phyloP scores from a whole-genome alignment of 139 green algal genomes.

The Tetratostichococcus sp. region DNA sequence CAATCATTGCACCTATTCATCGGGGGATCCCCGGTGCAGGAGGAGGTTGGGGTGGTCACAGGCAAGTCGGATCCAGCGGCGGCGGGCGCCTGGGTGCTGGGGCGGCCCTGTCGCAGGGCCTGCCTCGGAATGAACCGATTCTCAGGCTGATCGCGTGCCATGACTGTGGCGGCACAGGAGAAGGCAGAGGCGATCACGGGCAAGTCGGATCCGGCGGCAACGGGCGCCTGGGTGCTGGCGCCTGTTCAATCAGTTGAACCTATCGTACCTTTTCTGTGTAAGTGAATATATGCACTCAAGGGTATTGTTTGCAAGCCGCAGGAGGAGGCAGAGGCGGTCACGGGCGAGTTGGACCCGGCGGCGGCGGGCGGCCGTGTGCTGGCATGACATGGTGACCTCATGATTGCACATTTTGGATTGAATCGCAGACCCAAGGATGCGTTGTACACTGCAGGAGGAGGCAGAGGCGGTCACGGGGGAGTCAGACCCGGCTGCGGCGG shows the following conservation, averaged over 20 bases:
- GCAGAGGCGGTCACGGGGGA: constrained; percentile 69
- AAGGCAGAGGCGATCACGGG: constrained; percentile 76
- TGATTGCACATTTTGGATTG: too few relatives aligned
- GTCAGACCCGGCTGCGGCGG: constrained; percentile 52
- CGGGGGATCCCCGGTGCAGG: constrained; percentile 38
- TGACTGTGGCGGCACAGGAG: too few relatives aligned
- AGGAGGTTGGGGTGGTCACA: constrained; percentile 76
- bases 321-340: constrained; percentile 77
- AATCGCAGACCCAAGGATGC: too few relatives aligned
- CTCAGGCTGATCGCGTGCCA: too few relatives aligned
- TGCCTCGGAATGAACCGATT: constrained; percentile 89
- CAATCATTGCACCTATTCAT: too few relatives aligned
- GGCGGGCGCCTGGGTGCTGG: constrained; percentile 57
- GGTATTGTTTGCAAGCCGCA: constrained; percentile 15
- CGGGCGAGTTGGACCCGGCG: constrained; percentile 53
- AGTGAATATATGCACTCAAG: too few relatives aligned
- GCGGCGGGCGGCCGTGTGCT: constrained; percentile 58
- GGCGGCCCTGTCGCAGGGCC: constrained; percentile 37
- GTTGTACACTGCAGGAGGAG: constrained; percentile 57
- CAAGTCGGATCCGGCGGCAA: constrained; percentile 40
- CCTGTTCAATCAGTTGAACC: constrained; percentile 25
- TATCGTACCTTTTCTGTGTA: too few relatives aligned
- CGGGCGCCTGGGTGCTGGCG: constrained; percentile 53
- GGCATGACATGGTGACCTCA: constrained; percentile 17
- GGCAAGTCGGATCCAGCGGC: constrained; percentile 49